Evolutionary conservation across 2,329 filamentous ascomycete genomes (phyloP).

Genomic region (Seiridium unicorne): DNA sequence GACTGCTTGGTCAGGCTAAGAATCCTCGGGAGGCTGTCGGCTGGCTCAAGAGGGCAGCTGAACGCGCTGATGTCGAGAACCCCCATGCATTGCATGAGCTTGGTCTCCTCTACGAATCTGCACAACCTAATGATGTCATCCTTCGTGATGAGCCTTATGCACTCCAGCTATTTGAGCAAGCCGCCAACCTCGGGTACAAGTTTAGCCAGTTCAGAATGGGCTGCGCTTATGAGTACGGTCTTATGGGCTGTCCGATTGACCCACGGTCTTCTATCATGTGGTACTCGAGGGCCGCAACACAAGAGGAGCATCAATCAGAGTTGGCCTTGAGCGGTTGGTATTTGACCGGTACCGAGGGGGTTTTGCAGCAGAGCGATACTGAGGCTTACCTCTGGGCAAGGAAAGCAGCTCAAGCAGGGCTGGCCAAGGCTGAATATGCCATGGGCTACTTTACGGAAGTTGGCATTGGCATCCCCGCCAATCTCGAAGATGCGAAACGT

Average conservation of each 20-base stretch:
- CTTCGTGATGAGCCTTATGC: conserved; percentile 81
- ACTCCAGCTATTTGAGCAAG: conserved; percentile 77
- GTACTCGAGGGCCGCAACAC: conserved; percentile 88
- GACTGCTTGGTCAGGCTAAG: conserved; percentile 79
- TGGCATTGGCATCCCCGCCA: conserved; percentile 83
- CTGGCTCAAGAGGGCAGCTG: conserved; percentile 92
- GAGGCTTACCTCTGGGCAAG: conserved; percentile 97
- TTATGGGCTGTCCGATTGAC: conserved; percentile 80
- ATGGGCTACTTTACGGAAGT: conserved; percentile 98
- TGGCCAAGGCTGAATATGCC: conserved; percentile 94
- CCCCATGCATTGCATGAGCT: conserved; percentile 94
- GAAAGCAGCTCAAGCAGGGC: conserved; percentile 83
- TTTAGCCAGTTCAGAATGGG: conserved; percentile 91
- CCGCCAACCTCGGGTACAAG: conserved; percentile 88
- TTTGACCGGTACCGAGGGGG: conserved; percentile 82
- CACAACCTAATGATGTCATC: conserved; percentile 67
- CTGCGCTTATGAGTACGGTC: conserved; percentile 84
- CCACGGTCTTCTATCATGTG: conserved; percentile 83
- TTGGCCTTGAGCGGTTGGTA: conserved; percentile 89
- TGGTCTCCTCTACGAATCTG: conserved; percentile 63
- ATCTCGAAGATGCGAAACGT: conserved; percentile 90
- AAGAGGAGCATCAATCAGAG: conserved; percentile 93
- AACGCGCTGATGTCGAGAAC: conserved; percentile 83
- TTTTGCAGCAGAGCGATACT: conserved; percentile 87
- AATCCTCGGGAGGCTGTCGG: conserved; percentile 84